Evolutionary conservation across 805 yeast species (phyloP), one percentile per base, ranked within the genome.

Genomic region (Cyberlindnera petersonii): DNA sequence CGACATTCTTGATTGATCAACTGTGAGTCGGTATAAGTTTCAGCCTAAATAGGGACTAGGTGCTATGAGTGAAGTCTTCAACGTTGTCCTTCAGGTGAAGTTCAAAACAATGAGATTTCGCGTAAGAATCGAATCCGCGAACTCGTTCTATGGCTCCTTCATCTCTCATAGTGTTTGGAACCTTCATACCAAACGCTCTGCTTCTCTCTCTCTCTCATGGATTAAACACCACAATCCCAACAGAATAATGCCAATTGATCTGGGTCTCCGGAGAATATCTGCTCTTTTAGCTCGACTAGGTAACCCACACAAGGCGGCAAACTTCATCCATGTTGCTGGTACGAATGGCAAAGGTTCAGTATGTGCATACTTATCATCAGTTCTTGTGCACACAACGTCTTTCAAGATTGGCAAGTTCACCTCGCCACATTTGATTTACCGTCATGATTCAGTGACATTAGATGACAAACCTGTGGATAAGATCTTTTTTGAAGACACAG

Each of bases 301-400:
- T 0, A 74, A 78, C 50, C 97, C 96, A 0, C 93, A 86, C 27
- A 50, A 59, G 13, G 50, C 64, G 5, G 77, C 77, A 53, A 74
- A 75, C 44, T 79, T 87, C 1, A 66, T 93, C n/a, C 98, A 93
- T 56, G 73, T 93, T 4, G 96, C 96, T 0, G 98, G 98, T 0
- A 91, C 98, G 8, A 91, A 91, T 56, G 98, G 98, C 0, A 91
- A 91, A 56, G 98, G 98, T 0, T 88, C 97, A 0, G 85, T 89
- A 0, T 79, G 95, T 42, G 80, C 96, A 0, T 89, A 88, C 56
- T 42, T 93, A 8, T 71, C 87, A 4, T 77, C 87, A 14, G 68
- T 82, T 3, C 60, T 89, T 75, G 16, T 57, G 59, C 11, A 67
- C 75, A 65, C 56, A 3, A 40, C 43, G 1, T 26, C 64, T 1